phyloP scores from a whole-genome alignment of 192 early-diverging fungal genomes.

The Coemansia sp. region DNA sequence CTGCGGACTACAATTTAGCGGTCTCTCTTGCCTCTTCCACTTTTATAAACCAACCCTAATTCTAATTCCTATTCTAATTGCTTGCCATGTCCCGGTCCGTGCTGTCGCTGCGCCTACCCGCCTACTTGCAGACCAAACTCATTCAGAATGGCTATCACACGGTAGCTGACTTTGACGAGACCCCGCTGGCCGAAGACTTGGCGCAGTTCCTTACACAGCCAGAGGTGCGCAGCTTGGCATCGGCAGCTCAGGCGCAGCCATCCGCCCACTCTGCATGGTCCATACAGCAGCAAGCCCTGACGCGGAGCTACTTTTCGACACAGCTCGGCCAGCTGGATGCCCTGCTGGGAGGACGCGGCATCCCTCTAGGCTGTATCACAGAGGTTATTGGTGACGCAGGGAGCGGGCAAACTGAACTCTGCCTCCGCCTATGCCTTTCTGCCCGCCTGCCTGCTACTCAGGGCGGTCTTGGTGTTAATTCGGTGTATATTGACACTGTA shows the following conservation, averaged over 20 bases:
- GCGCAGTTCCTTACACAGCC: conserved; percentile 6
- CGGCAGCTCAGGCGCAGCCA: neutral
- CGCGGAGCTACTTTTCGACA: conserved; percentile 21
- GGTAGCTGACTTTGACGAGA: conserved; percentile 25
- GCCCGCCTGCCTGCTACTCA: conserved; percentile 12
- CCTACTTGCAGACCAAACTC: conserved; percentile 12
- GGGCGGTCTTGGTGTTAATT: conserved; percentile 7
- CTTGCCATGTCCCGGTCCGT: conserved; percentile 23
- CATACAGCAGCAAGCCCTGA: conserved; percentile 10
- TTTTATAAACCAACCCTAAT: neutral
- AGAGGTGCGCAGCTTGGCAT: neutral
- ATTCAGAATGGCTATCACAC: conserved; percentile 29
- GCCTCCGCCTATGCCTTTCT: conserved; percentile 29
- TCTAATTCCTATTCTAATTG: neutral
- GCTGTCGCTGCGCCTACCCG: conserved; percentile 25
- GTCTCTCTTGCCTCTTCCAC: neutral
- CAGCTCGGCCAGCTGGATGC: conserved; percentile 18
- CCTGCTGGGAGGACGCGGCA: conserved; percentile 21
- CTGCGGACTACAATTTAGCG: neutral
- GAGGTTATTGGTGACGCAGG: conserved; percentile 29
- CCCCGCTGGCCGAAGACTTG: conserved; percentile 3
- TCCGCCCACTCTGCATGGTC: conserved; percentile 15
- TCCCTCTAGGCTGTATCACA: conserved; percentile 19
- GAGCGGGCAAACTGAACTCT: conserved; percentile 23
- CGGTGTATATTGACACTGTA: conserved; percentile 29